A percentile compares a stretch with the other conserved stretches of the same genome.
These are phyloP conservation scores for Candida oleophila DNA, from an alignment of 805 yeast genomes.

Conservation along the genomic window DNA sequence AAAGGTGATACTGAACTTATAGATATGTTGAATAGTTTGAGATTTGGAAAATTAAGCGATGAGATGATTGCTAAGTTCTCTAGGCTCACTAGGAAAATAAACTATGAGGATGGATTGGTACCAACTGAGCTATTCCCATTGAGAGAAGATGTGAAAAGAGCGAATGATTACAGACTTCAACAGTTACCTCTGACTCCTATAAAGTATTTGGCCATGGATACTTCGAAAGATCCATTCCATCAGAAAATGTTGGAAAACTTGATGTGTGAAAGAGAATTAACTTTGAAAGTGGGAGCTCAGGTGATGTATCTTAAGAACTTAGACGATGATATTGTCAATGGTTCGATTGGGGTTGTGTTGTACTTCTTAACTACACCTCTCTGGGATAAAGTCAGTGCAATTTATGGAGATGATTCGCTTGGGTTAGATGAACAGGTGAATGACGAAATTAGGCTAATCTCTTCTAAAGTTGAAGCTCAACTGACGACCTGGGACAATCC, in stretches of 20 bases:
- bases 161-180: constrained; percentile 50
- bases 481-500: constrained; percentile 13
- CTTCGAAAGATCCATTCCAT: constrained; percentile 17
- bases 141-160: constrained; percentile 74
- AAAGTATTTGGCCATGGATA: constrained; percentile 43
- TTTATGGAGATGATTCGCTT: constrained; percentile 17
- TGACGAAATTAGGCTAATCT: constrained; percentile 22
- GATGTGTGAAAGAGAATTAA: constrained; percentile 67
- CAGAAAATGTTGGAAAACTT: constrained; percentile 50
- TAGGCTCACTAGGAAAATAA: constrained; percentile 54
- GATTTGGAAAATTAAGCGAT: constrained; percentile 64
- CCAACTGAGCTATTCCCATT: constrained; percentile 80
- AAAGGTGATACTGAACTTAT: constrained; percentile 74
- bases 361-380: constrained; percentile 42
- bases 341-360: constrained; percentile 78
- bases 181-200: constrained; percentile 46
- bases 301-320: constrained; percentile 87
- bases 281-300: constrained; percentile 82
- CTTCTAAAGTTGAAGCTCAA: constrained; percentile 20
- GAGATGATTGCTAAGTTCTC: constrained; percentile 49
- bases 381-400: constrained; percentile 22
- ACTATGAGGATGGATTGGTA: constrained; percentile 68
- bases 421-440: constrained; percentile 18
- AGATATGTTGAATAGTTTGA: constrained; percentile 73
- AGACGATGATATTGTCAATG: constrained; percentile 81